Percentiles rank a stretch among this genome's conserved stretches.
Conservation (phyloP, 306 rosid genomes). For the Rosa lucieae region DNA sequence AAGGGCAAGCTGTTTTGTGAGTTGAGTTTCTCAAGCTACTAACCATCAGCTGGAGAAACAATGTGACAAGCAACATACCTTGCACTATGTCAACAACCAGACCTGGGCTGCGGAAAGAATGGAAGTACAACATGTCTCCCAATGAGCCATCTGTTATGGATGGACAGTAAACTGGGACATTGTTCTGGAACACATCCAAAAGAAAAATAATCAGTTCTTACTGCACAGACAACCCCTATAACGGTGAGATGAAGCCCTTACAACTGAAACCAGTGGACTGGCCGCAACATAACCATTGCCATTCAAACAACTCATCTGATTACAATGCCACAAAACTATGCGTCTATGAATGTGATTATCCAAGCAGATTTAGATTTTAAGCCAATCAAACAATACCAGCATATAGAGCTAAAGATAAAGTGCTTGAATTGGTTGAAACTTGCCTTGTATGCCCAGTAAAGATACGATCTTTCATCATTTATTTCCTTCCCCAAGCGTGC, state of each 20-base stretch:
- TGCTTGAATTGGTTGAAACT: slow-evolving; percentile 23
- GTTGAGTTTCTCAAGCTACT: slow-evolving; percentile 8
- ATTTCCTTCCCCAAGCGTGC: slow-evolving; percentile 91
- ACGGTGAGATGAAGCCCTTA: not conserved
- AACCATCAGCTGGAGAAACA: slow-evolving; percentile 9
- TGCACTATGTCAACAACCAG: slow-evolving; percentile 72
- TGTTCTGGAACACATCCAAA: slow-evolving; percentile 56
- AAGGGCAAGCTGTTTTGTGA: slow-evolving; percentile 22
- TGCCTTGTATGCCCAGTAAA: slow-evolving; percentile 92
- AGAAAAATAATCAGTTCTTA: slow-evolving; percentile 3
- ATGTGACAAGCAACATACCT: slow-evolving; percentile 38
- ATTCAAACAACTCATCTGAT: not conserved
- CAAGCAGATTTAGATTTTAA: not conserved
- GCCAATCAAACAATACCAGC: not conserved
- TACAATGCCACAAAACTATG: not conserved
- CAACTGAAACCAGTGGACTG: not conserved
- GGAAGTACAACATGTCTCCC: slow-evolving; percentile 96
- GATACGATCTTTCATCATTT: slow-evolving; percentile 74
- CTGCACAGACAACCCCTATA: not conserved
- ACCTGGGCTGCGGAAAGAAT: slow-evolving; percentile 83
- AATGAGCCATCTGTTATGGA: slow-evolving; percentile 94
- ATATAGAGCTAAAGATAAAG: not conserved
- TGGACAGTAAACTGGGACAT: slow-evolving; percentile 88
- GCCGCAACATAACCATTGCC: not conserved
- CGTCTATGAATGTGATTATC: not conserved